phyloP scores from a whole-genome alignment of 2,329 filamentous ascomycete species.

The Aspergillus viridinutans region DNA sequence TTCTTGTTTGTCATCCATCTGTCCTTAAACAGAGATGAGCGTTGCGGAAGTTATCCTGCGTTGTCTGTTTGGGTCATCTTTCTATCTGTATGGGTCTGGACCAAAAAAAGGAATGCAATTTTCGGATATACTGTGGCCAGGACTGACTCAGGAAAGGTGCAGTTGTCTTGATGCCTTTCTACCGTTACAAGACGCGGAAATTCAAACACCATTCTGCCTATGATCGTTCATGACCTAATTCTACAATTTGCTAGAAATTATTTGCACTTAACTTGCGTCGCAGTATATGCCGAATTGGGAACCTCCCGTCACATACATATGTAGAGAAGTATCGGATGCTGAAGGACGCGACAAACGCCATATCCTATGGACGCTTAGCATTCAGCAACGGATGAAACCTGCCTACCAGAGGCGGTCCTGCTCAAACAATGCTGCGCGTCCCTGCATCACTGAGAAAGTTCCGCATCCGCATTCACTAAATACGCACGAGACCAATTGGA shows the following conservation, averaged over 20 bases:
- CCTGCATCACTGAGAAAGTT: background rate
- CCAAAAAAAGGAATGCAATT: background rate
- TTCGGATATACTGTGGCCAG: background rate
- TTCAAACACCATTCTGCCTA: background rate
- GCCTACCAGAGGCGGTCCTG: background rate
- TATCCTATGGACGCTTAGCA: background rate
- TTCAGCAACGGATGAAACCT: background rate
- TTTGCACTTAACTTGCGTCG: background rate
- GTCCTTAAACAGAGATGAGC: constrained; percentile 4
- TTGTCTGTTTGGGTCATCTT: constrained; percentile 1
- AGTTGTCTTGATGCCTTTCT: background rate
- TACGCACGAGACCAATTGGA: background rate
- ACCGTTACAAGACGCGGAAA: background rate
- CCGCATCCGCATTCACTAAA: background rate
- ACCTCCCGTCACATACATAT: background rate
- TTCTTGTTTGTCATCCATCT: constrained; percentile 13
- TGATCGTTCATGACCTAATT: background rate
- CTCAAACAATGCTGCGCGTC: background rate
- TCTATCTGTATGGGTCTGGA: constrained; percentile 1
- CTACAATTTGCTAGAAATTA: background rate
- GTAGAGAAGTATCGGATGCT: background rate
- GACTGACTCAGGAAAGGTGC: background rate
- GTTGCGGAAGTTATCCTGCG: constrained; percentile 1
- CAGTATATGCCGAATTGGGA: background rate
- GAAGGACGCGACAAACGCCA: background rate